Evolutionary conservation across 2,329 filamentous ascomycete species (phyloP), one percentile per base, ranked within the genome.

Genomic region (Colletotrichum musicola): DNA sequence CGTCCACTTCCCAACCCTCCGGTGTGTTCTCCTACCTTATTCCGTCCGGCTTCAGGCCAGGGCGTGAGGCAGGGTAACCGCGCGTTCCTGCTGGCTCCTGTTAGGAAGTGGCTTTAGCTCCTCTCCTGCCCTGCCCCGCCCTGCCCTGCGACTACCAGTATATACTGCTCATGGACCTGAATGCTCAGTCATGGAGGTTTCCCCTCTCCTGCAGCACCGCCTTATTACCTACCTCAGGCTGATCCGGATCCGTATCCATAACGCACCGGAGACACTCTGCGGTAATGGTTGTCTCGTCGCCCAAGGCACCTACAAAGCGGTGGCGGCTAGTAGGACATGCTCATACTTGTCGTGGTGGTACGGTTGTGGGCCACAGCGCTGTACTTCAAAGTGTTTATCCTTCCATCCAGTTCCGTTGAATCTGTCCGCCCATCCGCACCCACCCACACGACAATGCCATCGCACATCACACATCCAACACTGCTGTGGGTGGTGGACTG

Each of bases 61-160:
- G 30, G 30, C 30, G 10, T 35, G 30, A 35, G 30, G 30, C 7
- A 35, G 10, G 30, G 30, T 35, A 35, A 20, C 58, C 35, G 49
- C 58, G 42, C 25, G 25, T 54, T 38, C 51, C 27, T 49, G n/a
- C 46, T 22, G n/a, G n/a, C 46, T 20, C 46, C 46, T 49, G n/a
- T 4, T 20, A 12, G 13, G 30, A 59, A 40, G 53, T 59, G 46
- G 56, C 47, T 50, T 42, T 35, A 54, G 58, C 53, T 40, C 61
- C 61, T 42, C 35, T 49, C 13, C 13, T 30, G 18, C 22, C 62
- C 47, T 38, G 35, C 25, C 35, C 30, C n/a, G 13, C 35, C 42
- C 18, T 16, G 47, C 22, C 40, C 30, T 35, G 30, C 30, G 46
- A 64, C 56, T 49, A 44, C 20, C 6, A 20, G 42, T 59, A 27